Conservation (phyloP, 306 rosid genomes). For the Myrica gale region DNA sequence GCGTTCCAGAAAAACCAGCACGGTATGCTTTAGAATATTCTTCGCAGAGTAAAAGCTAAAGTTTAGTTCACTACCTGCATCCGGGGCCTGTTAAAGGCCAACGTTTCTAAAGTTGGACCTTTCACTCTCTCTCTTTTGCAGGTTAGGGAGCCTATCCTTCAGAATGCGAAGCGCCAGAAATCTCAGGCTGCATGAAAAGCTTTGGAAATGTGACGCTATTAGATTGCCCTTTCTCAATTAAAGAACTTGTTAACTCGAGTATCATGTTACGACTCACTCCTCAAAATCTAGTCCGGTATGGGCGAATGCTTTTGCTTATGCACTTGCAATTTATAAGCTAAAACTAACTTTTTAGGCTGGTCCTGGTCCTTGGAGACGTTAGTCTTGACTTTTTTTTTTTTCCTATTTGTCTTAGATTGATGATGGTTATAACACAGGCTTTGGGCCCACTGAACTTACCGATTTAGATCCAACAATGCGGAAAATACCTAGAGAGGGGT, state of each 20-base stretch:
- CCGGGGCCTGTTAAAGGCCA: background rate
- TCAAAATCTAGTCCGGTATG: background rate
- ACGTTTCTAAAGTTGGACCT: too few species aligned
- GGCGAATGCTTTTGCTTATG: background rate
- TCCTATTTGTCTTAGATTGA: background rate
- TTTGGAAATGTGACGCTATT: background rate
- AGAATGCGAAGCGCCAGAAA: constrained; percentile 74
- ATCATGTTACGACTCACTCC: background rate
- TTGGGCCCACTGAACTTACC: too few species aligned
- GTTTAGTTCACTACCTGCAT: background rate
- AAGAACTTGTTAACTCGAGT: too few species aligned
- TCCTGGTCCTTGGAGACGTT: background rate
- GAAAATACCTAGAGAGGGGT: too few species aligned
- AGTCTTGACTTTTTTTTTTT: background rate
- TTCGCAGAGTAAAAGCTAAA: background rate
- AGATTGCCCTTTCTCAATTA: background rate
- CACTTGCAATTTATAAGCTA: background rate
- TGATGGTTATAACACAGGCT: too few species aligned
- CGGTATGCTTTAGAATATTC: constrained; percentile 45
- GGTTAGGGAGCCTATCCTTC: constrained; percentile 92
- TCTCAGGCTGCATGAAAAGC: constrained; percentile 46
- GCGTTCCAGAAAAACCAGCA: constrained; percentile 86
- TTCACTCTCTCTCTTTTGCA: constrained; percentile 29
- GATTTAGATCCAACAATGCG: too few species aligned
- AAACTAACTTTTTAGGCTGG: background rate